Base-by-base conservation (phyloP, 2,329 filamentous ascomycete species). In the Beauveria asiatica region DNA sequence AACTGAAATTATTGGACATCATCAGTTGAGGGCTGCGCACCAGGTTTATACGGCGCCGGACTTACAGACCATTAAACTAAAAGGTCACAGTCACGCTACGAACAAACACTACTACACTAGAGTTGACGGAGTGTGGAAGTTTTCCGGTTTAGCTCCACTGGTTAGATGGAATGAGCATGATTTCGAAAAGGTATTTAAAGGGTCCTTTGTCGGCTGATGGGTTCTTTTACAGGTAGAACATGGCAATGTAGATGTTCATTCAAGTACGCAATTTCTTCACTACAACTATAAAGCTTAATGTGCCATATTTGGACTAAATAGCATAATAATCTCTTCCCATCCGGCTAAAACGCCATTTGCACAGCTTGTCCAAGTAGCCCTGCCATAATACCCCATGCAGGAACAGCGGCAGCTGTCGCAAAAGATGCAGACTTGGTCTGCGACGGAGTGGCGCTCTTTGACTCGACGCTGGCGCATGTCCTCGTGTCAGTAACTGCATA, bases 21-120 rank as follows among this genome's bases (percentile, higher is more conserved):
- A 85, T 70, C 83, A 85, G 73, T 73, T 85, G 54, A 80, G 83
- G 44, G 83, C 83, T 44, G 82, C 83, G 3, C 83, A 86, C 67
- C 83, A 86, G 73, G 33, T 80, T 51, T 85, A 84, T 72, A 80
- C 76, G 3, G 80, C 81, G 37, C 67, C 78, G 61, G 66, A 72
- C 57, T 69, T 74, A 23, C 79, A 85, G 44, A 75, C 75, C 60
- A 74, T 83, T 68, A 84, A 84, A 73, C 39, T 52, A 0, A 13
- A 33, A 13, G 83, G 83, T 62, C 83, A 85, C 66, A 80, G 79
- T 19, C 82, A 85, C 73, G 78, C 77, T 57, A 79, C 78, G 65
- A 83, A 83, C 70, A 78, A 77, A 62, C 80, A 83, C 70, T 83
- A 78, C 71, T 85, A 85, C 70, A 72, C 71, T 59, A 83, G 81